Conservation (phyloP, 805 yeast genomes). For the Saccharomycopsis guyanensis region DNA sequence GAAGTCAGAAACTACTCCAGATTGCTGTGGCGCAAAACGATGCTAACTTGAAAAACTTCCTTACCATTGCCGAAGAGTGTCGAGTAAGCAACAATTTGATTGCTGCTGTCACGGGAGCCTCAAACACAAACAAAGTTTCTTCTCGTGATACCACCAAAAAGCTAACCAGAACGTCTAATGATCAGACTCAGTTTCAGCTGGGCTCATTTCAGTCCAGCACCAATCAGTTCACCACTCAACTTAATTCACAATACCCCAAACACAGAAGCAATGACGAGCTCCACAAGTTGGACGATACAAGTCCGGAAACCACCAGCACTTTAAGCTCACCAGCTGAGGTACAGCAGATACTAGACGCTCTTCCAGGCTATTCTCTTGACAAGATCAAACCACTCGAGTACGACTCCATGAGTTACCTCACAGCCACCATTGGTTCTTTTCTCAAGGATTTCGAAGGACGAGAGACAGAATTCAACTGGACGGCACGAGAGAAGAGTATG, state of each 20-base stretch:
- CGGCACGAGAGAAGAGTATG: constrained; percentile 5
- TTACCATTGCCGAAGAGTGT: constrained; percentile 6
- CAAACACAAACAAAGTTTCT: neutral
- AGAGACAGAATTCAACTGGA: constrained; percentile 42
- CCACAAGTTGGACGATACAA: neutral
- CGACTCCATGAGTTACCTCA: constrained; percentile 26
- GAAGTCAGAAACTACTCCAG: constrained; percentile 2
- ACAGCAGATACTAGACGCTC: constrained; percentile 21
- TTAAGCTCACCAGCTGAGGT: no score
- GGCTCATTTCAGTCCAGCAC: no score
- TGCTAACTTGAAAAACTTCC: constrained; percentile 3
- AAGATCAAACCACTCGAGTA: constrained; percentile 29
- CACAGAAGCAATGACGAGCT: no score
- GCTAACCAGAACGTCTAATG: neutral
- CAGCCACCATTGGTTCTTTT: constrained; percentile 25
- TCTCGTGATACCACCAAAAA: neutral
- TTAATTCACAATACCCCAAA: neutral
- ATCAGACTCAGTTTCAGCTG: no score
- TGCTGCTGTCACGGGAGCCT: neutral
- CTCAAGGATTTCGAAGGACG: constrained; percentile 46
- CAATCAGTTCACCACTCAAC: neutral
- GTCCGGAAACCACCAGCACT: neutral
- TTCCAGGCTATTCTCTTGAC: constrained; percentile 35
- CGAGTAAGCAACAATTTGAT: neutral
- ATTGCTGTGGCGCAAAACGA: constrained; percentile 2